phyloP scores from a whole-genome alignment of 352 stramenopile genomes.

The Hyaloperonospora brassicae region DNA sequence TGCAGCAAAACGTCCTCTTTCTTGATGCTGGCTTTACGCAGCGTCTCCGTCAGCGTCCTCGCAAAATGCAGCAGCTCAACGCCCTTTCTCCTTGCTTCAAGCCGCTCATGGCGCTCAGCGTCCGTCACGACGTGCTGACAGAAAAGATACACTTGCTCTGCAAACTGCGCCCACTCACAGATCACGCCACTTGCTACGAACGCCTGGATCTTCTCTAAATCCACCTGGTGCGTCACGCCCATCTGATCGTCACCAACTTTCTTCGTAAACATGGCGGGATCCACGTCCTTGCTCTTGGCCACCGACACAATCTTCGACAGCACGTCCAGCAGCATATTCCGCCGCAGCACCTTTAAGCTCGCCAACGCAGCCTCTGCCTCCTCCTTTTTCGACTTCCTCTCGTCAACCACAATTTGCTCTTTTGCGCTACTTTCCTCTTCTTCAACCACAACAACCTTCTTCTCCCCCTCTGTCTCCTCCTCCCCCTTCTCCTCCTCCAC shows the following conservation, averaged over 20 bases:
- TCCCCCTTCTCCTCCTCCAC: constrained; percentile 1
- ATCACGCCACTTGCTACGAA: constrained; percentile 34
- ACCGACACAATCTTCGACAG: constrained; percentile 77
- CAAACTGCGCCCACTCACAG: constrained; percentile 60
- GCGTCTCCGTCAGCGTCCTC: constrained; percentile 58
- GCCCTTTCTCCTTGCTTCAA: constrained; percentile 60
- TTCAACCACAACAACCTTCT: constrained; percentile 3
- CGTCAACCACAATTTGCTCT: constrained; percentile 3
- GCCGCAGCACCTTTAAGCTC: constrained; percentile 43
- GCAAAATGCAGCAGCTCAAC: constrained; percentile 71
- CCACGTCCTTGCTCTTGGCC: constrained; percentile 60
- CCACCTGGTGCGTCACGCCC: constrained; percentile 23
- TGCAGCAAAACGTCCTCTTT: constrained; percentile 52
- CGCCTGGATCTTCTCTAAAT: constrained; percentile 44
- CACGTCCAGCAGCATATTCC: constrained; percentile 70
- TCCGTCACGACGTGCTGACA: constrained; percentile 66
- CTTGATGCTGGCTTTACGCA: constrained; percentile 60
- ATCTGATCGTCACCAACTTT: background rate
- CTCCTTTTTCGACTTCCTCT: constrained; percentile 18
- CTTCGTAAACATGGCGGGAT: constrained; percentile 47
- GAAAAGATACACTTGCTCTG: constrained; percentile 62
- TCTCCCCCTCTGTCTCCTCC: constrained; percentile 2
- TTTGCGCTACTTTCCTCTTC: constrained; percentile 5
- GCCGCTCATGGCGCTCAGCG: constrained; percentile 37
- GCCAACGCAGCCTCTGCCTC: constrained; percentile 36